phyloP scores from a whole-genome alignment of 176 grass and related monocot species.

The Pontederia paniculata region DNA sequence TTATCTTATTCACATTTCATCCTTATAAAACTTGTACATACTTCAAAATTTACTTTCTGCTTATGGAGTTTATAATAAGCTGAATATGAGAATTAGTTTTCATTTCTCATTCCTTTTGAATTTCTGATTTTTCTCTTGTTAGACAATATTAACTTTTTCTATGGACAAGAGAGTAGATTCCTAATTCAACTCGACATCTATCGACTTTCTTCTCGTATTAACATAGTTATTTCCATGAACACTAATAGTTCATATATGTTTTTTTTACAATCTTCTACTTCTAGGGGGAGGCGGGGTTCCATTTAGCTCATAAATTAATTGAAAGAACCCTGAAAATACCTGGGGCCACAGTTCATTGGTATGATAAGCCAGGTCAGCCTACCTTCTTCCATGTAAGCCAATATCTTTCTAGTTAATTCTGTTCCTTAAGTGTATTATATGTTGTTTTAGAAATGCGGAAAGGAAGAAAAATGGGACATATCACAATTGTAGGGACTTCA shows the following conservation, averaged over 20 bases:
- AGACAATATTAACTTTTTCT: background rate
- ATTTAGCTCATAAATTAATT: constrained; percentile 50
- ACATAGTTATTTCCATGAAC: background rate
- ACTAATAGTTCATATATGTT: constrained; percentile 7
- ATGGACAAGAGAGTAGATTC: background rate
- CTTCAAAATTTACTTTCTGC: too few relatives aligned
- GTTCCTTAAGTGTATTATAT: background rate
- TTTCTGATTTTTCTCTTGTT: too few relatives aligned
- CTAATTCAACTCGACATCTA: background rate
- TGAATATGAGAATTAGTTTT: too few relatives aligned
- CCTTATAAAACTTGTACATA: too few relatives aligned
- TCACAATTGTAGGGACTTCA: constrained; percentile 91
- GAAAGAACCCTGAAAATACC: constrained; percentile 52
- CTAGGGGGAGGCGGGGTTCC: constrained; percentile 63
- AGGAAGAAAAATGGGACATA: constrained; percentile 87
- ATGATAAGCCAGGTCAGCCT: constrained; percentile 73
- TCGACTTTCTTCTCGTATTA: background rate
- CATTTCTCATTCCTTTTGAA: too few relatives aligned
- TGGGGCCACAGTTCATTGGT: constrained; percentile 85
- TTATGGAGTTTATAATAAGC: too few relatives aligned
- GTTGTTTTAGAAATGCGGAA: constrained; percentile 61
- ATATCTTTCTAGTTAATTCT: background rate
- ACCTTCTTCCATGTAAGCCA: constrained; percentile 4
- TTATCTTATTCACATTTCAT: too few relatives aligned
- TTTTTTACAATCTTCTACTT: constrained; percentile 8